These are phyloP conservation scores for Ophiostoma quercus DNA, from an alignment of 2,329 filamentous ascomycete genomes.

Conservation along the genomic window DNA sequence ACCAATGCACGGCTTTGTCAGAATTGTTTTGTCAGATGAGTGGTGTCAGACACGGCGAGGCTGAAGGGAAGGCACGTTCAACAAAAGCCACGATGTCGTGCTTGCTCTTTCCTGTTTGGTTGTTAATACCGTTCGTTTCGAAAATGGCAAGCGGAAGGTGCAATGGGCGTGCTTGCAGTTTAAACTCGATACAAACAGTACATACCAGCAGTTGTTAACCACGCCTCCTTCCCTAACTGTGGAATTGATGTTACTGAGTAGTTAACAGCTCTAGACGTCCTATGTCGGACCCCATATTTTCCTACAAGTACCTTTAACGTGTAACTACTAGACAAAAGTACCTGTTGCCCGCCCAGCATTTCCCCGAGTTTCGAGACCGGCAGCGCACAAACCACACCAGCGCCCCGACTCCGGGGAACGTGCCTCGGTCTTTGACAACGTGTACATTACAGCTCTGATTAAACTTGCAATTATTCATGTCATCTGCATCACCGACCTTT, in stretches of 20 bases:
- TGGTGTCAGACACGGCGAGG: background rate
- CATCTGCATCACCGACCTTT: background rate
- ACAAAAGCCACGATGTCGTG: constrained; percentile 1
- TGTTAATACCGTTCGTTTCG: background rate
- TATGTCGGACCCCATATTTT: background rate
- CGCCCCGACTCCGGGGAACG: background rate
- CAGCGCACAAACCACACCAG: background rate
- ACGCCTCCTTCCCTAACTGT: background rate
- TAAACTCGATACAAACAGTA: background rate
- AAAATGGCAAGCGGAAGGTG: background rate
- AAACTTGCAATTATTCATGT: background rate
- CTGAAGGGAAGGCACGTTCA: background rate
- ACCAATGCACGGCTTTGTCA: background rate
- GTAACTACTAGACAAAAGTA: background rate
- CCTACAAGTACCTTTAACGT: background rate
- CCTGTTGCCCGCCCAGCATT: background rate
- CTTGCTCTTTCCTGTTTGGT: constrained; percentile 5
- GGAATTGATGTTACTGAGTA: background rate
- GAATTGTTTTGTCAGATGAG: background rate
- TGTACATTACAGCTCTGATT: no score
- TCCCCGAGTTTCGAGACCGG: constrained; percentile 3
- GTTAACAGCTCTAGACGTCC: background rate
- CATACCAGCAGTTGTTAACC: background rate
- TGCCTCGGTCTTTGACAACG: background rate
- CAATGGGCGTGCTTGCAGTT: background rate